Evolutionary conservation across 805 yeast genomes (phyloP), one percentile per base, ranked within the genome.

Genomic region (Hanseniaspora jakobsenii): DNA sequence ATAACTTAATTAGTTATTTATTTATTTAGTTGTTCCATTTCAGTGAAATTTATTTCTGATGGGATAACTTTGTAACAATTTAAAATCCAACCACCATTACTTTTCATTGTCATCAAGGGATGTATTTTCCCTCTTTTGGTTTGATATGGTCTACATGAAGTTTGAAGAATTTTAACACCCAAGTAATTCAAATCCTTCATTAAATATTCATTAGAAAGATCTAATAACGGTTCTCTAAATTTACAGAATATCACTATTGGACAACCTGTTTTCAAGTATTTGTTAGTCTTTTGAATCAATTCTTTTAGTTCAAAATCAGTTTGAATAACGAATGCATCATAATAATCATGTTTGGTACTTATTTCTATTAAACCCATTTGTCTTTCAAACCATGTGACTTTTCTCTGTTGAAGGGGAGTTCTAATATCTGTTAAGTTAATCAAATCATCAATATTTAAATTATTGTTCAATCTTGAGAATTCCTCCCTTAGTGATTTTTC

Each of bases 61-160:
- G 95, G 95, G 43, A 76, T 64, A 0, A 91, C 96, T 38, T 82
- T 69, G 13, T 82, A 73, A 3, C 89, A 94, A 66, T 77, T 72
- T 51, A 86, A 65, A 2, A 91, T 59, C 59, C 76, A 89, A 0
- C 99, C 99, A 27, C 96, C 97, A 47, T 81, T 87, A 6, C 94
- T 86, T 54, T 84, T 72, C 70, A 80, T 77, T 0, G 96, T 83
- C 99, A 91, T 91, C 49, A 78, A 57, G 0, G 99, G 99, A 60
- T 91, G 99, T 55, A 89, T 67, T 57, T 93, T 77, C 6, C 97
- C 98, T 16, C 94, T 84, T 23, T 89, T 75, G 3, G 96, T 85
- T 65, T 91, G 99, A 59, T 81, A 87, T 39, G 78, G 78, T 51
- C 96, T 73, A 10, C 81, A 91, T 50, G 83, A 70, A 1, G 93